These are phyloP conservation scores for Haematococcus sp. DNA, from an alignment of 139 green algal genomes.

Conservation along the genomic window DNA sequence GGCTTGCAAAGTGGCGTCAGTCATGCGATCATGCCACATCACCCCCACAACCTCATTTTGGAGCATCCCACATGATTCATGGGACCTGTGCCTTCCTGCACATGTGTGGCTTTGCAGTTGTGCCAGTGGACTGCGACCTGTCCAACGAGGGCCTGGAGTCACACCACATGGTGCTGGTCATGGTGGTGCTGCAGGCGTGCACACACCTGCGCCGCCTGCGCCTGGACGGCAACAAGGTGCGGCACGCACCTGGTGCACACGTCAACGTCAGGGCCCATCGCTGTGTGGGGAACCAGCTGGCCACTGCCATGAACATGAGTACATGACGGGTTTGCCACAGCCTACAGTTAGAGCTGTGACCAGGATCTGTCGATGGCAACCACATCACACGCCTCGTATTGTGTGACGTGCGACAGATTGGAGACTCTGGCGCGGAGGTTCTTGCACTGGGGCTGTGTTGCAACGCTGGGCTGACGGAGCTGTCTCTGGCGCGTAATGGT, in stretches of 20 bases:
- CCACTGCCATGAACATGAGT: too few species aligned
- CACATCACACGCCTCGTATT: too few species aligned
- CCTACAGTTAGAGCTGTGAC: too few species aligned
- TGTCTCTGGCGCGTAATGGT: not conserved
- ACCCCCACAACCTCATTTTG: too few species aligned
- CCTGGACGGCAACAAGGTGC: conserved; percentile 25
- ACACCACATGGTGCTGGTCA: conserved; percentile 25
- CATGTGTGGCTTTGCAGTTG: not conserved
- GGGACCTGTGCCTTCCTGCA: too few species aligned
- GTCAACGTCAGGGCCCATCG: too few species aligned
- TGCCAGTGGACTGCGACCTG: conserved; percentile 9
- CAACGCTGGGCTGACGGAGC: conserved; percentile 3
- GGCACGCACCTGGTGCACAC: not conserved
- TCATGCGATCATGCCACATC: too few species aligned
- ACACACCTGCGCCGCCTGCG: conserved; percentile 13
- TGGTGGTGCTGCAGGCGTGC: conserved; percentile 19
- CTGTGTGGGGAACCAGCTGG: not conserved
- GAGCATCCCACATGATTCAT: too few species aligned
- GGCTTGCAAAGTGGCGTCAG: too few species aligned
- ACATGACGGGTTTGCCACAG: too few species aligned
- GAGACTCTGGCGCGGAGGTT: conserved; percentile 11
- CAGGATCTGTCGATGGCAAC: too few species aligned
- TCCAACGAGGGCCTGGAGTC: conserved; percentile 14
- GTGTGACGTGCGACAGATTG: conserved; percentile 11
- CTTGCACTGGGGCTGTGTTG: conserved; percentile 6